Conservation (phyloP, 768 basidiomycete species). For the Boletus eberwhitei region DNA sequence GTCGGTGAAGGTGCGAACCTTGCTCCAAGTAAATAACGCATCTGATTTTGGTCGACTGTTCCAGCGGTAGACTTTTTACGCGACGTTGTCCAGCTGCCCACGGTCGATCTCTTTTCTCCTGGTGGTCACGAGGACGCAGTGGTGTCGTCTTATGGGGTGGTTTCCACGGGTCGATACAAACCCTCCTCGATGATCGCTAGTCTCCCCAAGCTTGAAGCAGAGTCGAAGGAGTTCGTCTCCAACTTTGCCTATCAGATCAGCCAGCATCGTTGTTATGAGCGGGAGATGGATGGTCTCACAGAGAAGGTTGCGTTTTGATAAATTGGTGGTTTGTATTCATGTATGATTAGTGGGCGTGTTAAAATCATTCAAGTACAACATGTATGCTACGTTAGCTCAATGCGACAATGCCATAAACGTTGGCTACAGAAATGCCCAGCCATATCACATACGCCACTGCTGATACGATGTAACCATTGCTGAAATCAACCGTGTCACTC, state of each 20-base stretch:
- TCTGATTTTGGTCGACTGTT: not conserved
- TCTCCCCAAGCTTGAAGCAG: constrained; percentile 40
- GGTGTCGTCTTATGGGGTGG: constrained; percentile 56
- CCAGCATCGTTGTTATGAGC: constrained; percentile 61
- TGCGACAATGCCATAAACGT: constrained; percentile 50
- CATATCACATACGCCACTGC: constrained; percentile 45
- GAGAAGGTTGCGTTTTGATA: constrained; percentile 46
- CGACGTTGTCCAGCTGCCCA: constrained; percentile 43
- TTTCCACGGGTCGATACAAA: constrained; percentile 55
- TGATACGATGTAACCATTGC: constrained; percentile 38
- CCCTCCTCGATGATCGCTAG: constrained; percentile 38
- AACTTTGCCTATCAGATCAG: constrained; percentile 63
- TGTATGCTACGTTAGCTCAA: constrained; percentile 27
- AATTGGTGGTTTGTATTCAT: not conserved
- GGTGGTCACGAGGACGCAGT: constrained; percentile 35
- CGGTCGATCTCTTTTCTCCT: constrained; percentile 40
- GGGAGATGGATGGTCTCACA: constrained; percentile 57
- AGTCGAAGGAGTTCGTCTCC: constrained; percentile 50
- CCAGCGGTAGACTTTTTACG: constrained; percentile 50
- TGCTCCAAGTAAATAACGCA: not conserved
- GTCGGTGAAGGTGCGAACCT: constrained; percentile 52
- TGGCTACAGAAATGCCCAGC: constrained; percentile 46
- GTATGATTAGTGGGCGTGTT: constrained; percentile 7
- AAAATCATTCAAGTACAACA: not conserved
- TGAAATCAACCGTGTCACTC: constrained; percentile 36